phyloP scores from a whole-genome alignment of 148 eudicot genomes.

The Spergularia marina region DNA sequence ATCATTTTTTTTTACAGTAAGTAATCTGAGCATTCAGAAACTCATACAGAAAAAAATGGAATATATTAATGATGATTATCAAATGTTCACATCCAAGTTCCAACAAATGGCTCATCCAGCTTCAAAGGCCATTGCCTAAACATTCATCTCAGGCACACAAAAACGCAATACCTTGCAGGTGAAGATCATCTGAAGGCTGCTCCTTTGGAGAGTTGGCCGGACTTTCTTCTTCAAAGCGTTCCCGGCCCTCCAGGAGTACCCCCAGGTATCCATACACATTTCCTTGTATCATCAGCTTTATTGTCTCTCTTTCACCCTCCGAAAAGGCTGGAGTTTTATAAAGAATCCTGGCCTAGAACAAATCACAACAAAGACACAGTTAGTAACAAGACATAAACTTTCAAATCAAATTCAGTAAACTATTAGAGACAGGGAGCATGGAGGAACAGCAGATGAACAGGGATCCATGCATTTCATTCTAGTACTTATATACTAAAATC shows the following conservation, averaged over 20 bases:
- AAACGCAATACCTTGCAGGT: constrained; percentile 30
- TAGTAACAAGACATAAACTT: constrained; percentile 1
- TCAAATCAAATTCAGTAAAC: background rate
- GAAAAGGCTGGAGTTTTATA: constrained; percentile 77
- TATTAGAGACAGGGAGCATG: background rate
- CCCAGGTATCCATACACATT: constrained; percentile 88
- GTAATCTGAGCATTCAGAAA: background rate
- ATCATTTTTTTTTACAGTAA: constrained; percentile 11
- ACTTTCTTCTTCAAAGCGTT: constrained; percentile 91
- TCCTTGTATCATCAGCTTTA: constrained; percentile 82
- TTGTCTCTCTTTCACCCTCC: constrained; percentile 79
- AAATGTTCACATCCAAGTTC: background rate
- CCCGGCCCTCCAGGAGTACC: constrained; percentile 92
- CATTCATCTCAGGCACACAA: constrained; percentile 5
- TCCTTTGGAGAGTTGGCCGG: constrained; percentile 35
- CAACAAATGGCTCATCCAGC: background rate
- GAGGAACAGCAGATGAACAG: constrained; percentile 2
- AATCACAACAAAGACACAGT: background rate
- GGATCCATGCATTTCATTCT: background rate
- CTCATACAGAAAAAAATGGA: background rate
- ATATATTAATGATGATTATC: background rate
- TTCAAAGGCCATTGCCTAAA: background rate
- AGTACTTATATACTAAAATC: background rate
- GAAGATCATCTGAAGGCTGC: constrained; percentile 32
- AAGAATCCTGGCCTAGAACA: constrained; percentile 77